Percentiles rank a stretch among this genome's conserved stretches.
Evolutionary conservation across 2,329 filamentous ascomycete genomes (phyloP).

Genomic region (Lachnellula cervina): DNA sequence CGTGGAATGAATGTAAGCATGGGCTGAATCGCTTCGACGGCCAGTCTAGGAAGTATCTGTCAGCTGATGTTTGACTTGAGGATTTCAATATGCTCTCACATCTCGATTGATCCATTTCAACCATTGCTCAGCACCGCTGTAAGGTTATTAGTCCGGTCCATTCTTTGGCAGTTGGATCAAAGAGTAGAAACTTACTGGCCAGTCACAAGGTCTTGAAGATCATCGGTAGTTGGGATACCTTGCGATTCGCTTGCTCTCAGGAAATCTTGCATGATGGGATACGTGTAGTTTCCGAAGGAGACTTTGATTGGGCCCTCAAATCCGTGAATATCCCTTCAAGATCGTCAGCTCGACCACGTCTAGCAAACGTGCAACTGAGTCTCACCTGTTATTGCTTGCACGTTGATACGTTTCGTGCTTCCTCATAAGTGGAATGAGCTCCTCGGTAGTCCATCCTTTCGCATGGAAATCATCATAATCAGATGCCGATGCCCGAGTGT

Average conservation of each 20-base stretch:
- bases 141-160: not conserved
- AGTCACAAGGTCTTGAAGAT: slow-evolving; percentile 67
- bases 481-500: slow-evolving; percentile 39
- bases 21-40: slow-evolving; percentile 70
- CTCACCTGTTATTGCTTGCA: slow-evolving; percentile 51
- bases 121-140: slow-evolving; percentile 71
- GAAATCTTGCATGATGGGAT: slow-evolving; percentile 79
- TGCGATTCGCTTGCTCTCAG: slow-evolving; percentile 67
- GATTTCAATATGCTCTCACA: slow-evolving; percentile 29
- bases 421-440: slow-evolving; percentile 49
- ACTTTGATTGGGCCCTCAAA: slow-evolving; percentile 66
- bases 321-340: slow-evolving; percentile 59
- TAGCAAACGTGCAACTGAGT: not conserved
- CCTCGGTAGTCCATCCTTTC: slow-evolving; percentile 47
- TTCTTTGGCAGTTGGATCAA: not conserved
- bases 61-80: not conserved
- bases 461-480: slow-evolving; percentile 52
- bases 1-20: slow-evolving; percentile 74
- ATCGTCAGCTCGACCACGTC: not conserved
- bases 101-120: slow-evolving; percentile 79
- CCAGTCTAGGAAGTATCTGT: slow-evolving; percentile 44
- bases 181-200: slow-evolving; percentile 36
- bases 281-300: slow-evolving; percentile 61
- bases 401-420: slow-evolving; percentile 53
- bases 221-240: slow-evolving; percentile 70